Conservation (phyloP, 2,329 filamentous ascomycete genomes). For the Colletotrichum limetticola region DNA sequence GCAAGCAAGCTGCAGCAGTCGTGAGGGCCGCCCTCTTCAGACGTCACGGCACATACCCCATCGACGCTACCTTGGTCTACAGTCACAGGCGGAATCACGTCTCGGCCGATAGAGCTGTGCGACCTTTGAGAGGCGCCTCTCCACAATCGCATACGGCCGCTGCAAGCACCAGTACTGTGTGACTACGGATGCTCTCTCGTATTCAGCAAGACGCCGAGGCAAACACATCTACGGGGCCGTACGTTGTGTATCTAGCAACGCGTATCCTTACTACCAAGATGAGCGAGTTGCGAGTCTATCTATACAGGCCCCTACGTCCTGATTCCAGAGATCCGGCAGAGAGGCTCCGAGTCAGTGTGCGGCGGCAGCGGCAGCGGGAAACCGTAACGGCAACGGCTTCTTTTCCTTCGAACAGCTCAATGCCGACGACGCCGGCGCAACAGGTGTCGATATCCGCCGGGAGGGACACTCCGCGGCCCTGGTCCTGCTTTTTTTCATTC, state of each 20-base stretch:
- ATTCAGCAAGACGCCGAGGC: background rate
- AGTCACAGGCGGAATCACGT: slow-evolving; percentile 23
- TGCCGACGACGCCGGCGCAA: slow-evolving; percentile 6
- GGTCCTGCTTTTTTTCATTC: slow-evolving; percentile 13
- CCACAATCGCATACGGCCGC: slow-evolving; percentile 29
- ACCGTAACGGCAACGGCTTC: background rate
- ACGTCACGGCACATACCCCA: slow-evolving; percentile 29
- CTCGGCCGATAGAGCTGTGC: slow-evolving; percentile 34
- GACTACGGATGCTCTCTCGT: slow-evolving; percentile 7
- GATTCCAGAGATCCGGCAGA: slow-evolving; percentile 7
- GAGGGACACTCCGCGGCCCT: slow-evolving; percentile 16
- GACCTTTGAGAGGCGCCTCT: slow-evolving; percentile 20
- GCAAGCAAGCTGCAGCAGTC: slow-evolving; percentile 31
- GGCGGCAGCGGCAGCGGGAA: slow-evolving; percentile 4
- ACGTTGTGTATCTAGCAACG: background rate
- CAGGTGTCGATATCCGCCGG: slow-evolving; percentile 23
- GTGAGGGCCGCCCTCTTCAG: slow-evolving; percentile 27
- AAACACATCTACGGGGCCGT: background rate
- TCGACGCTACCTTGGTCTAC: background rate
- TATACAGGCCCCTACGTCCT: background rate
- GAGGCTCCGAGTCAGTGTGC: background rate
- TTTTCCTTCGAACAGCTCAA: background rate
- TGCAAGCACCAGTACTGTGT: slow-evolving; percentile 1
- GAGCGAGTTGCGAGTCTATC: background rate
- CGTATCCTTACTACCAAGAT: background rate